These are phyloP conservation scores for Pisolithus orientalis DNA, from an alignment of 768 basidiomycete genomes.

Conservation along the genomic window DNA sequence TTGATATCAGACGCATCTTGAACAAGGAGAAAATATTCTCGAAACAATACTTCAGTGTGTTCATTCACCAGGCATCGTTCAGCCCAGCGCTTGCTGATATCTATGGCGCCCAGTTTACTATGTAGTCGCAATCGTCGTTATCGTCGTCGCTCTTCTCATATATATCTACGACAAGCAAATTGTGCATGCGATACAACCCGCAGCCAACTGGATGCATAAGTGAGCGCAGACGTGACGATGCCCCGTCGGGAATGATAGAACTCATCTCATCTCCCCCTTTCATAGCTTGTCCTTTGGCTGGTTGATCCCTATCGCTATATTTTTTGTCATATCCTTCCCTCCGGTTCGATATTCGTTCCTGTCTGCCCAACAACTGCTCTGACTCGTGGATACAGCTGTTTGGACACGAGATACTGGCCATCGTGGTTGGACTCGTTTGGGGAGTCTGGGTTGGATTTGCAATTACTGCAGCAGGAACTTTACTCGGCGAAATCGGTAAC, in stretches of 20 bases:
- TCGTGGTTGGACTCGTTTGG: conserved; percentile 88
- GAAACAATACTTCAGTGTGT: conserved; percentile 52
- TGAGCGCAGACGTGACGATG: conserved; percentile 13
- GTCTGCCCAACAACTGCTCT: background rate
- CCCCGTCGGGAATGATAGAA: background rate
- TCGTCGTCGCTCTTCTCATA: conserved; percentile 47
- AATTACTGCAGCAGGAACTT: conserved; percentile 79
- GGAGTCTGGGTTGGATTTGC: conserved; percentile 82
- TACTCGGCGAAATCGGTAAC: conserved; percentile 82
- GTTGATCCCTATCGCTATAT: conserved; percentile 72
- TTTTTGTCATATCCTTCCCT: conserved; percentile 84
- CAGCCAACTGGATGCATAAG: conserved; percentile 40
- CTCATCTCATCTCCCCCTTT: background rate
- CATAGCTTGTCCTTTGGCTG: conserved; percentile 53
- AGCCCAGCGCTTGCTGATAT: background rate
- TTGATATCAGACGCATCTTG: conserved; percentile 40
- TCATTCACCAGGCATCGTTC: background rate
- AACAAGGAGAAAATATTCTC: conserved; percentile 49
- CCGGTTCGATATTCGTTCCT: conserved; percentile 41
- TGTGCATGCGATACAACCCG: conserved; percentile 39
- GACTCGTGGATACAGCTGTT: conserved; percentile 51
- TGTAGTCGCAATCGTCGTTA: conserved; percentile 39
- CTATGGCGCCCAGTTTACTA: conserved; percentile 36
- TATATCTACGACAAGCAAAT: conserved; percentile 60
- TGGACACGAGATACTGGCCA: conserved; percentile 87